Conservation (phyloP, 208 protist species). For the Leishmania gerbilli region DNA sequence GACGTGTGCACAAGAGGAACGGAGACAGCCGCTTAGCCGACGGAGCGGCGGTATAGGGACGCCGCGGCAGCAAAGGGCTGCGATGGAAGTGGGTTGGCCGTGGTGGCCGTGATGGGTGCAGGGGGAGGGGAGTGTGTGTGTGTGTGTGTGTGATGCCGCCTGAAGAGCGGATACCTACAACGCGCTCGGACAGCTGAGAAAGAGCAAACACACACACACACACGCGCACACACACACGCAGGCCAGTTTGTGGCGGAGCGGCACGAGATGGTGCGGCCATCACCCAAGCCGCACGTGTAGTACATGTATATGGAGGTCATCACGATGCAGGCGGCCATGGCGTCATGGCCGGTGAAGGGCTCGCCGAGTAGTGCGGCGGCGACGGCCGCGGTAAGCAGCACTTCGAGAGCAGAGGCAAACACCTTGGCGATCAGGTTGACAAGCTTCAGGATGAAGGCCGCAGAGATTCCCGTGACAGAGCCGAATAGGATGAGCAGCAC, state of each 20-base stretch:
- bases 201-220: background rate
- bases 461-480: conserved; percentile 49
- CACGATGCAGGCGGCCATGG: conserved; percentile 46
- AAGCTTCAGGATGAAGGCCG: conserved; percentile 80
- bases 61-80: too few species aligned
- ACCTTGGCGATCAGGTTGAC: conserved; percentile 82
- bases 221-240: background rate
- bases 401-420: conserved; percentile 65
- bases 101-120: too few species aligned
- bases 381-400: conserved; percentile 49
- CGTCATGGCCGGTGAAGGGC: conserved; percentile 41
- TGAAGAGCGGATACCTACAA: background rate
- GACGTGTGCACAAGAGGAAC: too few species aligned
- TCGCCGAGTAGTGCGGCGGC: conserved; percentile 48
- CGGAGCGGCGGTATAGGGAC: too few species aligned
- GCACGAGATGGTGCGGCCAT: conserved; percentile 10
- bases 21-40: too few species aligned
- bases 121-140: too few species aligned
- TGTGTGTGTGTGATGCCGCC: too few species aligned
- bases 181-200: background rate
- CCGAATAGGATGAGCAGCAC: conserved; percentile 48
- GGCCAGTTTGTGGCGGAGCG: too few species aligned
- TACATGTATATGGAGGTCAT: conserved; percentile 57
- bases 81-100: background rate
- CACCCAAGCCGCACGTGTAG: conserved; percentile 41